Evolutionary conservation across 2,329 filamentous ascomycete species (phyloP), one percentile per base, ranked within the genome.

Genomic region (Fusarium chlamydosporum): DNA sequence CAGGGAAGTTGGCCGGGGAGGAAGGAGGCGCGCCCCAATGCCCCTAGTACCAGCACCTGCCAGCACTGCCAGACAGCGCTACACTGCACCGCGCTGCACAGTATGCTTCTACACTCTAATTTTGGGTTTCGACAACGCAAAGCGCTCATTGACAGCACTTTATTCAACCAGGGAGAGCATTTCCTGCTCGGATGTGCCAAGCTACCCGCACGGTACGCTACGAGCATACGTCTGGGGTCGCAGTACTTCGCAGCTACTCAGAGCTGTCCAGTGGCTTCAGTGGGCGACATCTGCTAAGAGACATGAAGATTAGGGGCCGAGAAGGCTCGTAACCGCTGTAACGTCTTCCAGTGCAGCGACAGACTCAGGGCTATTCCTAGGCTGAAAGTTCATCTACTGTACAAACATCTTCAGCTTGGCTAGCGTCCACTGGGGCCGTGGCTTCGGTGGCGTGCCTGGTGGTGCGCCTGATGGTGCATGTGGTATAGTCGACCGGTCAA

Each of bases 401-500:
- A 69, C 41, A 62, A 52, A 42, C 31, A 42, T 65, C 53, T 48
- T 65, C 52, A 61, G 59, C 67, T 61, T 62, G 55, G 57, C 64
- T 75, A 75, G 70, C 62, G 63, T 66, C 55, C 59, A 68, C 66
- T 72, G 71, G 69, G 67, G 55, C 60, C 61, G 71, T 74, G 70
- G 72, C 71, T 68, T 61, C 72, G 65, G 69, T 74, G 63, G 72
- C 72, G 71, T 67, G 68, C 58, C 70, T 74, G 65, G 51, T 70
- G 68, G 68, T 73, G 52, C 61, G 53, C 61, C 53, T 42, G 61
- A 41, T 42, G 45, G 68, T 63, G 60, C 62, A 70, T 65, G 61
- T 64, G 62, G 48, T 54, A 57, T 54, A 56, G 48, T 61, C 55
- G 51, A 62, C 56, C 55, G 58, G 54, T 54, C 65, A 64, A 70